Percentiles rank a stretch among this genome's conserved stretches.
phyloP scores from a whole-genome alignment of 2,329 filamentous ascomycete species.

The Colletotrichum godetiae region DNA sequence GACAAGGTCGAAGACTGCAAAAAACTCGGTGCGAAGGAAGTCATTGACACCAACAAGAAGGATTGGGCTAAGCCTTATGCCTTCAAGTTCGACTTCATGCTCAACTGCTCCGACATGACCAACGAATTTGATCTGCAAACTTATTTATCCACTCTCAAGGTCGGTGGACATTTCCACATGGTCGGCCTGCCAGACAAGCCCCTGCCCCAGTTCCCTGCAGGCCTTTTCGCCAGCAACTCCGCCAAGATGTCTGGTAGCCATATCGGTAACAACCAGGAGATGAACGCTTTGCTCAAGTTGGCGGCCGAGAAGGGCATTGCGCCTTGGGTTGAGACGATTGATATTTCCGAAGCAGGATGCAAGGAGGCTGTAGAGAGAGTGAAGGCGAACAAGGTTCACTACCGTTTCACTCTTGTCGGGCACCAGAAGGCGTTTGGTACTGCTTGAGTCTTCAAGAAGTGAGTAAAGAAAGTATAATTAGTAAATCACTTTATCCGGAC shows the following conservation, averaged over 20 bases:
- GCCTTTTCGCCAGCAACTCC: slow-evolving; percentile 53
- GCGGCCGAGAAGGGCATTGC: slow-evolving; percentile 65
- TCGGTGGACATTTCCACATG: slow-evolving; percentile 67
- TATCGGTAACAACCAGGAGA: slow-evolving; percentile 70
- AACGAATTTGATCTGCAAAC: slow-evolving; percentile 64
- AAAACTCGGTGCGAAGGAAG: slow-evolving; percentile 71
- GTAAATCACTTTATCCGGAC: too few species aligned
- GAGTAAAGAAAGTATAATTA: too few species aligned
- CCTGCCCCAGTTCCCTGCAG: slow-evolving; percentile 53
- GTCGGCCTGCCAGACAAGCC: slow-evolving; percentile 67
- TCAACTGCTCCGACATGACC: slow-evolving; percentile 62
- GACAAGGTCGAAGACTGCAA: slow-evolving; percentile 69
- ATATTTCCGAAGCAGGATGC: slow-evolving; percentile 74
- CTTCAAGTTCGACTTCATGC: slow-evolving; percentile 61
- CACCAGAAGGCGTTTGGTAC: slow-evolving; percentile 72
- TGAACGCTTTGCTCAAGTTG: slow-evolving; percentile 67
- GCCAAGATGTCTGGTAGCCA: slow-evolving; percentile 61
- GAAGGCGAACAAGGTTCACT: slow-evolving; percentile 77
- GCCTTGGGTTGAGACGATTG: slow-evolving; percentile 70
- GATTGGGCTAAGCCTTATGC: slow-evolving; percentile 68
- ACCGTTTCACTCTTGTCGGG: slow-evolving; percentile 76
- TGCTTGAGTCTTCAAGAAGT: neutral
- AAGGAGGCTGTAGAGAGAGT: slow-evolving; percentile 77
- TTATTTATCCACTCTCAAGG: slow-evolving; percentile 63
- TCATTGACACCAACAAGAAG: slow-evolving; percentile 59